Evolutionary conservation across 73 alveolate genomes (phyloP).

Genomic region (Paramecium octaurelia): DNA sequence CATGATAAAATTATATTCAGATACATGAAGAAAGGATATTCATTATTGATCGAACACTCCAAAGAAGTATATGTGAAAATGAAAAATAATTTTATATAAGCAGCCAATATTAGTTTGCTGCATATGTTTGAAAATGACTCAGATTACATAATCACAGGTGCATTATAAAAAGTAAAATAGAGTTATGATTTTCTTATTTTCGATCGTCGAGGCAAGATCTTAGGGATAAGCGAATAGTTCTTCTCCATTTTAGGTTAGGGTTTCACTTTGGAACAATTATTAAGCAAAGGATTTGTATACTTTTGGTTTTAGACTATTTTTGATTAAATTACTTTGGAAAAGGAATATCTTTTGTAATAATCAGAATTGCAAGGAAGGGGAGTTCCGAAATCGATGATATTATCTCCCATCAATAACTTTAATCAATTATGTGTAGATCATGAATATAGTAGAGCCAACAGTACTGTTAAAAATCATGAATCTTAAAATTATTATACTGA

Average conservation of each 20-base stretch:
- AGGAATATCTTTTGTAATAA: not conserved
- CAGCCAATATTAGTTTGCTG: not conserved
- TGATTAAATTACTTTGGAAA: not conserved
- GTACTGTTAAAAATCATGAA: not conserved
- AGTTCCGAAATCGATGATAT: not conserved
- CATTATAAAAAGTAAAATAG: not conserved
- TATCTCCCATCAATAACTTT: not conserved
- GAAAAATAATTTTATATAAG: not conserved
- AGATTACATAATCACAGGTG: not conserved
- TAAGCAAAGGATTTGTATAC: not conserved
- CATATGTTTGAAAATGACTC: not conserved
- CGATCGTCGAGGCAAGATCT: not conserved
- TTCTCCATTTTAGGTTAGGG: not conserved
- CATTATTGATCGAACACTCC: not conserved
- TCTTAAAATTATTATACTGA: not conserved
- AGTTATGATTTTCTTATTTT: not conserved
- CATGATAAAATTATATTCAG: not conserved
- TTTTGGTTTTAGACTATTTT: not conserved
- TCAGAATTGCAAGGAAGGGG: not conserved
- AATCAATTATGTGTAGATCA: not conserved
- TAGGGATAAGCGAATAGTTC: not conserved
- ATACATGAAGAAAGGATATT: not conserved
- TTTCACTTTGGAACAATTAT: not conserved
- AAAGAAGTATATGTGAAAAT: not conserved
- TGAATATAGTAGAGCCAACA: not conserved